phyloP scores from a whole-genome alignment of 495 filamentous ascomycete species.

The Annulohypoxylon moriforme region DNA sequence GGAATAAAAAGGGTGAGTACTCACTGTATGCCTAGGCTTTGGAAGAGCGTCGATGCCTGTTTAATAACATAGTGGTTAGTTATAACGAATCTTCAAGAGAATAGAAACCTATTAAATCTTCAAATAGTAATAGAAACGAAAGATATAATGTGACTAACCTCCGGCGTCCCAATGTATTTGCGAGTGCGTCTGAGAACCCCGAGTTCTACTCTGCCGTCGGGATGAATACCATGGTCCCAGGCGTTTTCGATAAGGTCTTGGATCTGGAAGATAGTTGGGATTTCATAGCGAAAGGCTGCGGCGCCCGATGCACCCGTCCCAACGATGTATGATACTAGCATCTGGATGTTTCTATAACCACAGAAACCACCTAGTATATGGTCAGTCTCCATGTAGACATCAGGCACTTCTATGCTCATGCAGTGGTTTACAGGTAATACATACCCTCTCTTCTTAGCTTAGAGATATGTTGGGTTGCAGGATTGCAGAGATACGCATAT shows the following conservation, averaged over 20 bases:
- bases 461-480: slow-evolving; percentile 79
- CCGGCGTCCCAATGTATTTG: slow-evolving; percentile 95
- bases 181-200: slow-evolving; percentile 88
- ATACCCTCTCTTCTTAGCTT: slow-evolving; percentile 78
- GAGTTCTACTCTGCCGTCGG: slow-evolving; percentile 78
- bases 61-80: not conserved
- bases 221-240: slow-evolving; percentile 89
- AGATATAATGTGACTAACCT: slow-evolving; percentile 65
- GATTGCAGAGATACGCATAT: slow-evolving; percentile 83
- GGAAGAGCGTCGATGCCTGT: slow-evolving; percentile 84
- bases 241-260: slow-evolving; percentile 91
- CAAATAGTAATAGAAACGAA: too few relatives aligned
- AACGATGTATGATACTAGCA: slow-evolving; percentile 84
- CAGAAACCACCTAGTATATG: slow-evolving; percentile 80
- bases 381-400: not conserved
- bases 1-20: slow-evolving; percentile 30
- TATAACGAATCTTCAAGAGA: not conserved
- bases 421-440: not conserved
- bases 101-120: too few relatives aligned
- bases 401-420: not conserved
- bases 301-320: slow-evolving; percentile 65
- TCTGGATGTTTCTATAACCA: slow-evolving; percentile 98
- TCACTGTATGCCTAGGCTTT: slow-evolving; percentile 73
- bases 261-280: slow-evolving; percentile 84
- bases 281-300: slow-evolving; percentile 66